Conservation (phyloP, 2,329 filamentous ascomycete species). For the Sporothrix variecibatus region DNA sequence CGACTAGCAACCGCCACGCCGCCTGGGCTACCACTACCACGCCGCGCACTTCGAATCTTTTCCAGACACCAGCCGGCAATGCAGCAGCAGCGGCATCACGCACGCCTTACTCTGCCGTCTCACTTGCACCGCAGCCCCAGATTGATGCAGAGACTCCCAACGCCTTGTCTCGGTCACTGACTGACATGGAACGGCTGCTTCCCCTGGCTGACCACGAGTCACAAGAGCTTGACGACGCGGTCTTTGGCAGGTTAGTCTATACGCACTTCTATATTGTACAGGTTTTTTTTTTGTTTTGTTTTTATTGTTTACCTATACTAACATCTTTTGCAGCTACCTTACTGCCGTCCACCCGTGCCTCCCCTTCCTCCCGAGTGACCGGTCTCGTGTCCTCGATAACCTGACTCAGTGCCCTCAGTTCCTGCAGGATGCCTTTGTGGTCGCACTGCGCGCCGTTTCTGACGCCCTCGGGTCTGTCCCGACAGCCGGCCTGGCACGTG, state of each 20-base stretch:
- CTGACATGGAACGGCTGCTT: slow-evolving; percentile 35
- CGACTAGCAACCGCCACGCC: slow-evolving; percentile 45
- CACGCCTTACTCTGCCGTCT: slow-evolving; percentile 24
- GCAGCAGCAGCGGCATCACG: background rate
- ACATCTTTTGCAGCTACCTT: slow-evolving; percentile 54
- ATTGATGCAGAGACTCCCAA: slow-evolving; percentile 23
- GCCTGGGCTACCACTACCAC: slow-evolving; percentile 52
- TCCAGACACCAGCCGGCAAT: slow-evolving; percentile 31
- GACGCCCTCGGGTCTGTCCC: slow-evolving; percentile 48
- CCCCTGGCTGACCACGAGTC: slow-evolving; percentile 37
- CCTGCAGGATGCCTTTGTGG: slow-evolving; percentile 65
- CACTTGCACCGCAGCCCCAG: slow-evolving; percentile 28
- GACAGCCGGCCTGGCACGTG: slow-evolving; percentile 37
- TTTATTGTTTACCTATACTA: background rate
- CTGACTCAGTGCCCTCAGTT: slow-evolving; percentile 57
- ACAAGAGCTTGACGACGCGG: slow-evolving; percentile 47
- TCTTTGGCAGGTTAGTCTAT: slow-evolving; percentile 49
- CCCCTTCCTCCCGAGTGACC: slow-evolving; percentile 63
- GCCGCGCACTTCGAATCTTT: slow-evolving; percentile 44
- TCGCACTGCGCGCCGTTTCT: slow-evolving; percentile 62
- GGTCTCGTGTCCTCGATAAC: slow-evolving; percentile 56
- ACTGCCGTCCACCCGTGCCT: slow-evolving; percentile 66
- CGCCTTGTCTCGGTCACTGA: slow-evolving; percentile 23
- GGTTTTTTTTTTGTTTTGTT: slow-evolving; percentile 1
- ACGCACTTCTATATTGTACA: background rate